phyloP scores from a whole-genome alignment of 495 filamentous ascomycete species.

The Penicillium paxilli region DNA sequence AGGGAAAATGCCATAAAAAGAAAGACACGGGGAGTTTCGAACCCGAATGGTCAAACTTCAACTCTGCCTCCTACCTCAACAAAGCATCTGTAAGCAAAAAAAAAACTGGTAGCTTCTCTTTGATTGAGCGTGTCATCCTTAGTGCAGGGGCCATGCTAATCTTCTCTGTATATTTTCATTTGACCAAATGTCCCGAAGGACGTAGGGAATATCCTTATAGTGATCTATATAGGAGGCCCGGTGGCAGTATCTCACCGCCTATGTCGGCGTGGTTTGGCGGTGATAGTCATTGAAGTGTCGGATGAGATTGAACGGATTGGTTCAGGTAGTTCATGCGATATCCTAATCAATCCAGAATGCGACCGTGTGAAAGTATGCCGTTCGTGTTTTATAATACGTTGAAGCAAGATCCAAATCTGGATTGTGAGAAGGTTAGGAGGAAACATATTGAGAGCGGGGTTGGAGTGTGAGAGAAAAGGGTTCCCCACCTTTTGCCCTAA shows the following conservation, averaged over 20 bases:
- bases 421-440: not conserved
- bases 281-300: too few relatives aligned
- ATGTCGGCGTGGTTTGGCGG: not conserved
- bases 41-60: not conserved
- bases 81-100: not conserved
- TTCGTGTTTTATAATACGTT: too few relatives aligned
- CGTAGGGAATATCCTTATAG: slow-evolving; percentile 21
- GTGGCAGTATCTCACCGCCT: not conserved
- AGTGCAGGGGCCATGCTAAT: slow-evolving; percentile 99
- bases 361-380: too few relatives aligned
- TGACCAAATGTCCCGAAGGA: slow-evolving; percentile 78
- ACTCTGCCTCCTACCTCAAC: not conserved
- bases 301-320: too few relatives aligned
- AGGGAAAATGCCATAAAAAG: too few relatives aligned
- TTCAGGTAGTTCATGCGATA: too few relatives aligned
- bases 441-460: not conserved
- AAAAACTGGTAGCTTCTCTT: slow-evolving; percentile 75
- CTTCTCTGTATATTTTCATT: slow-evolving; percentile 85
- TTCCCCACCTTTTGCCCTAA: not conserved
- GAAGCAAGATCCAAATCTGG: not conserved
- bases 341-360: too few relatives aligned
- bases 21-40: too few relatives aligned
- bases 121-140: slow-evolving; percentile 99
- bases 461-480: not conserved
- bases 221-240: not conserved